A percentile compares a stretch with the other conserved stretches of the same genome.
Conservation (phyloP, 129 eudicot species). For the Ambrosia artemisiifolia region DNA sequence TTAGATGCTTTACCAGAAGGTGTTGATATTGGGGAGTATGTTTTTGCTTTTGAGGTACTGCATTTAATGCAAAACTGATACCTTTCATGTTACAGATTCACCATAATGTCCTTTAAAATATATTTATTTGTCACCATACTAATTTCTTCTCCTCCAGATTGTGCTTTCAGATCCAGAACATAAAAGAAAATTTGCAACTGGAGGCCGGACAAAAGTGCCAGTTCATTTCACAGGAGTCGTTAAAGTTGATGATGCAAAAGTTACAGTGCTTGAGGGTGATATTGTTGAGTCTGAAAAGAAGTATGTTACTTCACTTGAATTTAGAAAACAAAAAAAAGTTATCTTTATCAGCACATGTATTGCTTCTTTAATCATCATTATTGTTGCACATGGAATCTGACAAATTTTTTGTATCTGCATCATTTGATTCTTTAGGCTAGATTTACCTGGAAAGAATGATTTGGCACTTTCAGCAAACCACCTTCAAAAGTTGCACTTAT, state of each 20-base stretch:
- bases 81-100: conserved; percentile 17
- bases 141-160: conserved; percentile 45
- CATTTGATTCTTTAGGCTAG: conserved; percentile 49
- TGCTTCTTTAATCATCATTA: background rate
- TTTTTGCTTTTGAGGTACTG: conserved; percentile 74
- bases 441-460: conserved; percentile 51
- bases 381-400: conserved; percentile 9
- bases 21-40: conserved; percentile 72
- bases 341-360: background rate
- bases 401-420: background rate
- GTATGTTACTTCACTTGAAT: conserved; percentile 35
- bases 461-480: conserved; percentile 84
- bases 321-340: background rate
- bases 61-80: background rate
- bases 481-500: conserved; percentile 78
- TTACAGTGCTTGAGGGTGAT: conserved; percentile 79
- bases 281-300: conserved; percentile 66
- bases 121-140: conserved; percentile 1
- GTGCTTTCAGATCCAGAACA: conserved; percentile 64
- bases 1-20: conserved; percentile 69
- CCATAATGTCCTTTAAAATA: background rate
- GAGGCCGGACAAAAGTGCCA: conserved; percentile 66
- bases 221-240: conserved; percentile 66
- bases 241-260: conserved; percentile 55
- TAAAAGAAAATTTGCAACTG: conserved; percentile 60